A percentile compares a stretch with the other conserved stretches of the same genome.
Evolutionary conservation across 208 protist genomes (phyloP).

Genomic region (Angomonas ambiguus): DNA sequence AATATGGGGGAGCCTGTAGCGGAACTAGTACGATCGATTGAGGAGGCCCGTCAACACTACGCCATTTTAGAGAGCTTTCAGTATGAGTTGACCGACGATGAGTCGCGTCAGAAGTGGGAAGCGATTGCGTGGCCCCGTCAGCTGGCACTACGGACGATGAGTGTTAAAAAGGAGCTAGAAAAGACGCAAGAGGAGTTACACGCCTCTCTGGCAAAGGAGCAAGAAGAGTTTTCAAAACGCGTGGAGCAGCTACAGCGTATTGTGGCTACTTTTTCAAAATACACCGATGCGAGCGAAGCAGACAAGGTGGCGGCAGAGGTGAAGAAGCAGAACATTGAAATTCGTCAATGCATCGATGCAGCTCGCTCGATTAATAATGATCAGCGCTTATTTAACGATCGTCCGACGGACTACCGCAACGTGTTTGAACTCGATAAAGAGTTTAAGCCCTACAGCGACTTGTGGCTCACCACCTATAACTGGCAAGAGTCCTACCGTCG

Average conservation of each 20-base stretch:
- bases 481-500: conserved; percentile 92
- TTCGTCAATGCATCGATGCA: conserved; percentile 91
- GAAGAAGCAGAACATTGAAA: conserved; percentile 91
- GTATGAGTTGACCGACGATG: conserved; percentile 89
- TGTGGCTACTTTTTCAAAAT: conserved; percentile 90
- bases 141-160: conserved; percentile 68
- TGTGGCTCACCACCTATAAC: conserved; percentile 94
- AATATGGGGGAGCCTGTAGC: conserved; percentile 72
- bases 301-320: conserved; percentile 94
- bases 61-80: conserved; percentile 92
- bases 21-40: conserved; percentile 76
- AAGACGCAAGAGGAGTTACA: conserved; percentile 89
- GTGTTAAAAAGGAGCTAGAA: conserved; percentile 87
- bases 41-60: conserved; percentile 91
- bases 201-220: conserved; percentile 83
- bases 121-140: conserved; percentile 92
- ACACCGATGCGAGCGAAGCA: conserved; percentile 88
- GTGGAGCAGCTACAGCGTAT: conserved; percentile 90
- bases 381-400: conserved; percentile 93
- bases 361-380: conserved; percentile 92
- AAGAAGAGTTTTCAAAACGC: conserved; percentile 93
- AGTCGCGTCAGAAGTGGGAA: conserved; percentile 93
- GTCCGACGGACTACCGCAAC: conserved; percentile 93
- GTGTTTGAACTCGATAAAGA: conserved; percentile 93
- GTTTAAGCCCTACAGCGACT: conserved; percentile 95